These are phyloP conservation scores for Solanum pinnatisectum DNA, from an alignment of 257 asterid genomes.

Conservation along the genomic window DNA sequence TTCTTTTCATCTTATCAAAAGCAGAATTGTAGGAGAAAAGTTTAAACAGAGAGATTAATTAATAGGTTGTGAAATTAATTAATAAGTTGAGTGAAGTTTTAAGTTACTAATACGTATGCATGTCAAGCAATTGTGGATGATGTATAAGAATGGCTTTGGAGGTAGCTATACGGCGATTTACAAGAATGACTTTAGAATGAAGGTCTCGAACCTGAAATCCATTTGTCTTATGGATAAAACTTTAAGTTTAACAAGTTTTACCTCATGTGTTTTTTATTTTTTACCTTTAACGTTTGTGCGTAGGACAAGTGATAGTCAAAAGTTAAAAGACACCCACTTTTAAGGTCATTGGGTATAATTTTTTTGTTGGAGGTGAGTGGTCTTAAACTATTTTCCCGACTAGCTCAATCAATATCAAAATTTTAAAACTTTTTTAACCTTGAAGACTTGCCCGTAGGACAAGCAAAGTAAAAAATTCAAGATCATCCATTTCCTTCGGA, in stretches of 20 bases:
- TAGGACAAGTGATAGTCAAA: background rate
- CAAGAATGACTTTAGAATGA: background rate
- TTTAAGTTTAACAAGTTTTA: too few relatives aligned
- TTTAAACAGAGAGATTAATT: background rate
- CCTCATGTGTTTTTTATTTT: too few relatives aligned
- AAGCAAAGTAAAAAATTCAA: too few relatives aligned
- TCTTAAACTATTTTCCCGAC: background rate
- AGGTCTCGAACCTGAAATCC: background rate
- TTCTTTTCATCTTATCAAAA: background rate
- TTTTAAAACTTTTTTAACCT: background rate
- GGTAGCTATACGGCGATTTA: too few relatives aligned
- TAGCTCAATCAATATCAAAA: background rate
- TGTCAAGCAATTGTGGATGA: background rate
- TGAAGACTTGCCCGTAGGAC: background rate
- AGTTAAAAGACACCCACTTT: background rate
- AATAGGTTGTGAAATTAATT: too few relatives aligned
- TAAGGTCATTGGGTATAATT: background rate
- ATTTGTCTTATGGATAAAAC: background rate
- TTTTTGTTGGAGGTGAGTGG: background rate
- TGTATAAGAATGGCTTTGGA: background rate
- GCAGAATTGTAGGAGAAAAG: background rate
- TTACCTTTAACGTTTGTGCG: background rate
- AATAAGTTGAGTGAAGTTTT: background rate
- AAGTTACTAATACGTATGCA: background rate
- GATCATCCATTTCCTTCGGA: too few relatives aligned